These are phyloP conservation scores for Glomus cerebriforme DNA, from an alignment of 192 early-diverging fungal species.

Conservation along the genomic window DNA sequence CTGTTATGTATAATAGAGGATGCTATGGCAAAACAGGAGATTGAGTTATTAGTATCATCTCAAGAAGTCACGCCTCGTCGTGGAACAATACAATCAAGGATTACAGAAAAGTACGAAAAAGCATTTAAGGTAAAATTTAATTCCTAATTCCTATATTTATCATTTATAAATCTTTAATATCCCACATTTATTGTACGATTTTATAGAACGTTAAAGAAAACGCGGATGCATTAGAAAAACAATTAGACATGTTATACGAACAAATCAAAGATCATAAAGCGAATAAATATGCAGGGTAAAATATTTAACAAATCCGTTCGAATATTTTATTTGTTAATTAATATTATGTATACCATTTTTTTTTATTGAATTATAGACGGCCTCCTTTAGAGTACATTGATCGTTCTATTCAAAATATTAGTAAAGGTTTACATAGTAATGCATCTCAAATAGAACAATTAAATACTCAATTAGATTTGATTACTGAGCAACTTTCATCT, in stretches of 20 bases:
- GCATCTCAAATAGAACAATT: constrained; percentile 3
- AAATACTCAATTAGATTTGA: neutral
- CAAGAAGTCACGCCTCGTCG: neutral
- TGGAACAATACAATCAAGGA: constrained; percentile 2
- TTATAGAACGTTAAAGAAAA: constrained; percentile 17
- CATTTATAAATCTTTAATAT: neutral
- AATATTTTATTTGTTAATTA: neutral
- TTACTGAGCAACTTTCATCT: neutral
- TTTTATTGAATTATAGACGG: neutral
- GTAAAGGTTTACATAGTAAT: constrained; percentile 18
- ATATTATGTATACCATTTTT: too few relatives aligned
- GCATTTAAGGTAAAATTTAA: constrained; percentile 3
- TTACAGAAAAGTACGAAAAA: neutral
- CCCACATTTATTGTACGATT: neutral
- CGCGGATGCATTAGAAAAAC: constrained; percentile 9
- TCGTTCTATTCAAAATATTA: constrained; percentile 13
- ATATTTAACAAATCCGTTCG: neutral
- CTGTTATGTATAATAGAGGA: neutral
- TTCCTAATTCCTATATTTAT: neutral
- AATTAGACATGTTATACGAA: constrained; percentile 9
- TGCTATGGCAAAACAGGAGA: neutral
- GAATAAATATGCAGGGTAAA: neutral
- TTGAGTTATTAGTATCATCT: neutral
- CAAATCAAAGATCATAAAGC: constrained; percentile 26
- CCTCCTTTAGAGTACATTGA: constrained; percentile 22